A percentile compares a stretch with the other conserved stretches of the same genome.
Conservation (phyloP, 352 stramenopile genomes). For the Phytophthora aleatoria region DNA sequence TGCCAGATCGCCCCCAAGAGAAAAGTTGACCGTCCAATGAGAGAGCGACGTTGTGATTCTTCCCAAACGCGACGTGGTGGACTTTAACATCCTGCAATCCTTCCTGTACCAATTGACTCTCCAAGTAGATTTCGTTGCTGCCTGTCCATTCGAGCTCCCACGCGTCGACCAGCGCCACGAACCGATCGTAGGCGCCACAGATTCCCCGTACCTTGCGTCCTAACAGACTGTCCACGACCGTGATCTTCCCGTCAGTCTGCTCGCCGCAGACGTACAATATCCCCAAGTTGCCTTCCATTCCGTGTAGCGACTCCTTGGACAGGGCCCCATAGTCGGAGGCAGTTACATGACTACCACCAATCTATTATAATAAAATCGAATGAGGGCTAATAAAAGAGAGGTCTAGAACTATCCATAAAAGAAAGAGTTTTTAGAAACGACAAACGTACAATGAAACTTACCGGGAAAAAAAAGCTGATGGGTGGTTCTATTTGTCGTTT, state of each 20-base stretch:
- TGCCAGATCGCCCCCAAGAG: constrained; percentile 54
- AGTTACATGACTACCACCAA: neutral
- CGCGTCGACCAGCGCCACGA: constrained; percentile 55
- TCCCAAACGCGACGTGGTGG: constrained; percentile 56
- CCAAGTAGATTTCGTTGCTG: constrained; percentile 12
- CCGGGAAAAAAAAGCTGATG: too few species aligned
- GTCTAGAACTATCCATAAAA: too few species aligned
- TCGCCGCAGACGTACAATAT: constrained; percentile 45
- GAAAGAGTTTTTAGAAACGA: too few species aligned
- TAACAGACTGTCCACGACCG: constrained; percentile 34
- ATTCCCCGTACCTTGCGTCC: constrained; percentile 60
- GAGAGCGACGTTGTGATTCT: constrained; percentile 58
- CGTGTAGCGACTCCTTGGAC: neutral
- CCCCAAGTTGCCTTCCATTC: constrained; percentile 3
- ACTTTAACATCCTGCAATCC: constrained; percentile 55
- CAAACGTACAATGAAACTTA: too few species aligned
- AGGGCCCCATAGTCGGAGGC: neutral
- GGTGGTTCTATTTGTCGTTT: too few species aligned
- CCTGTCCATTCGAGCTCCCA: constrained; percentile 56
- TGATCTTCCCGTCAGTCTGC: constrained; percentile 36
- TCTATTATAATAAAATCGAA: too few species aligned
- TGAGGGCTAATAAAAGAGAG: too few species aligned
- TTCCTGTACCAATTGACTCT: constrained; percentile 41
- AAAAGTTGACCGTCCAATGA: constrained; percentile 70
- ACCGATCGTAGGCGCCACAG: constrained; percentile 51